Evolutionary conservation across 768 basidiomycete genomes (phyloP), one percentile per base, ranked within the genome.

Genomic region (Candolleomyces aberdarensis): DNA sequence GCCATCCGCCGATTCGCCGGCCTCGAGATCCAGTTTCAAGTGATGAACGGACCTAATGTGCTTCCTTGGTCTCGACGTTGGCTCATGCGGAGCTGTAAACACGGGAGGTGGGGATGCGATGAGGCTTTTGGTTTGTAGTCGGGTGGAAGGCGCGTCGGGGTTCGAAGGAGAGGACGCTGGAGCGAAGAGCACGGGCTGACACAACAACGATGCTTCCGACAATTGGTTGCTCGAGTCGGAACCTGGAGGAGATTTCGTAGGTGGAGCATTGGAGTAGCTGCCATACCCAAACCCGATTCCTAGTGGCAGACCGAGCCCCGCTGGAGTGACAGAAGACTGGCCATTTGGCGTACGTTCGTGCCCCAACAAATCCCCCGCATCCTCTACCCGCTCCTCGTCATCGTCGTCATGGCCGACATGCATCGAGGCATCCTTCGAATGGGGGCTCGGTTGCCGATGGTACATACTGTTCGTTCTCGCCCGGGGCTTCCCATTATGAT

Each of bases 141-240:
- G 29, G 40, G 22, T 50, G 11, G 44, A 44, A 26, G 31, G 22
- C 15, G 15, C 17, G 39, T 44, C 41, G 13, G 17, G 9, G 5
- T n/a, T 6, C 7, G 41, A 3, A 26, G 40, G 3, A 8, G 50
- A n/a, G 22, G 59, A 48, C 5, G 44, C 22, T 17, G 22, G 19
- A 29, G 31, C 17, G 43, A 61, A 61, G 31, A 46, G 43, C 14
- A 61, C 47, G 13, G 59, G 59, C 43, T 61, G 59, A 36, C 53
- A 61, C 8, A 61, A 51, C 44, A 61, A 36, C 22, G 53, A 56
- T 3, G 54, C 22, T 52, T 61, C 53, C 15, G 44, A 29, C 14
- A 56, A 26, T 20, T 36, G 15, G 17, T 29, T 19, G 26, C 2
- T n/a, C 5, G 36, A 36, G 36, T 36, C 36, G 3, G 36, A 36